Percentiles rank a stretch among this genome's conserved stretches.
phyloP scores from a whole-genome alignment of 2,329 filamentous ascomycete genomes.

The Curvularia eragrostidis region DNA sequence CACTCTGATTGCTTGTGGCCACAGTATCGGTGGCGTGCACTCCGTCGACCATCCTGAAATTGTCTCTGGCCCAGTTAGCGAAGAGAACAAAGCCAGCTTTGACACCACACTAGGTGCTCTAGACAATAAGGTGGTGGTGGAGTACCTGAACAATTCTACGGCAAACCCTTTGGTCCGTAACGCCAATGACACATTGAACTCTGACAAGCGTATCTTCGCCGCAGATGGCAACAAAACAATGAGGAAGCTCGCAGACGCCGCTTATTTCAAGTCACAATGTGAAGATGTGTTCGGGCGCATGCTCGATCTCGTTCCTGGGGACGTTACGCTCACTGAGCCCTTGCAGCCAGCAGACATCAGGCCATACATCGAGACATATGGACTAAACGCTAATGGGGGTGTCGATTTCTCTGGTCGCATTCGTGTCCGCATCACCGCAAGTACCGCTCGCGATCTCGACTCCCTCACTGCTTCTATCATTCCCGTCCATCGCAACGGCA shows the following conservation, averaged over 20 bases:
- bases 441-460: constrained; percentile 11
- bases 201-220: constrained; percentile 43
- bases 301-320: constrained; percentile 31
- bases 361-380: constrained; percentile 26
- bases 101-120: constrained; percentile 33
- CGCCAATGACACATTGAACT: constrained; percentile 39
- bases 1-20: constrained; percentile 45
- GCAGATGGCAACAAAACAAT: constrained; percentile 44
- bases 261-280: constrained; percentile 29
- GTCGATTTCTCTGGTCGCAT: constrained; percentile 26
- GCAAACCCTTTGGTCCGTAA: constrained; percentile 37
- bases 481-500: constrained; percentile 7
- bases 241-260: constrained; percentile 30
- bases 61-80: constrained; percentile 29
- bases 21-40: constrained; percentile 48
- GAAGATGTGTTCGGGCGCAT: constrained; percentile 27
- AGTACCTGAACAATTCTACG: constrained; percentile 42
- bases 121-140: constrained; percentile 41
- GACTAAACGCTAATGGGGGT: constrained; percentile 17
- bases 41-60: constrained; percentile 41
- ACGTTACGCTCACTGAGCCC: constrained; percentile 28
- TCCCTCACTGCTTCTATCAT: constrained; percentile 11
- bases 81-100: constrained; percentile 33
- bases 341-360: constrained; percentile 25
- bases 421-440: constrained; percentile 23